Base-by-base conservation (phyloP, 2,329 filamentous ascomycete species). In the Trichocomaceae sp. region DNA sequence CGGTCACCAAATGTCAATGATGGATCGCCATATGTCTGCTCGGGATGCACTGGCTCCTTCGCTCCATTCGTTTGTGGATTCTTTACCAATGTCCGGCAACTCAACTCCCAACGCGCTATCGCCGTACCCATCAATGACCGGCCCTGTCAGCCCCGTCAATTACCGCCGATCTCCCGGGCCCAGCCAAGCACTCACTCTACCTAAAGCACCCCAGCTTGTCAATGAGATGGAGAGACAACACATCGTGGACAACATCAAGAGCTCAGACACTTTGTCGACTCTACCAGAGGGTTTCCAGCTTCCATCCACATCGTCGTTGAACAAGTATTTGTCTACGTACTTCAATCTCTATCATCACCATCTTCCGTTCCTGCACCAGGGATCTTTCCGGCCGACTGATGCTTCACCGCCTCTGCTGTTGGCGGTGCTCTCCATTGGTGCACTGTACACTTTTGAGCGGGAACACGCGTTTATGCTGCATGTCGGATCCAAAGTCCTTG, bases 291-390 rank as follows among this genome's bases (percentile, higher is more conserved):
- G 88, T 56, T 96, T 97, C 79, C 87, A 90, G 61, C 81, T 97
- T 46, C 93, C 93, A 5, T 85, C 81, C 61, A 80, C 90, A 35
- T 80, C 84, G 35, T 87, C 88, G 2, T 76, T 97, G 69, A 97
- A 99, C 74, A 84, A 90, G 59, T 96, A 96, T 71, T 77, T 99
- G 59, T 88, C 90, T 57, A 96, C 92, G 1, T 99, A 97, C 78
- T 99, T 97, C 72, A 90, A 88, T 69, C 78, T 96, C 65, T 99
- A 97, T 74, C 93, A 99, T 68, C 93, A 96, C 65, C 93, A 99
- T 68, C 75, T 97, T 67, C 93, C 93, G 1, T 97, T 99, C 76
- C 74, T 99, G 68, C 93, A 99, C 67, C 91, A 92, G 45, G 83
- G 88, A 15, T 95, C 93, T 0, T 97, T 97, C 75, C 83, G 85